A percentile compares a stretch with the other conserved stretches of the same genome.
These are phyloP conservation scores for Amylocystis lapponica DNA, from an alignment of 768 basidiomycete species.

Conservation along the genomic window DNA sequence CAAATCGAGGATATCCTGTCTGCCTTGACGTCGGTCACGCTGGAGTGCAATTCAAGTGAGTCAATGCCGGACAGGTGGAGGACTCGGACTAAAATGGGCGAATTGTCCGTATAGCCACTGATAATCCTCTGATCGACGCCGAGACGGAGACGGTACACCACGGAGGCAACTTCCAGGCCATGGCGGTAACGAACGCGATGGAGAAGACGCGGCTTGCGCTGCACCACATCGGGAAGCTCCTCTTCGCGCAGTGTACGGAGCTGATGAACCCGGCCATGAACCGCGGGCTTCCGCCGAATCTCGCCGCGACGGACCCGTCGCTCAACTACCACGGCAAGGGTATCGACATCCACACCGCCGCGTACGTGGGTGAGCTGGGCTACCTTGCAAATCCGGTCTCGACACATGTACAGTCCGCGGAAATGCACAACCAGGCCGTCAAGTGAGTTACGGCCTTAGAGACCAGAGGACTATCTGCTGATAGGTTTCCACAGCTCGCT, in stretches of 20 bases:
- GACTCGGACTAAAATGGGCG: background rate
- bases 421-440: conserved; percentile 91
- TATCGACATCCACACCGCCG: conserved; percentile 76
- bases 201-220: conserved; percentile 70
- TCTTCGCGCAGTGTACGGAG: conserved; percentile 56
- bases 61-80: conserved; percentile 6
- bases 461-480: conserved; percentile 4
- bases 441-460: conserved; percentile 47
- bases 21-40: conserved; percentile 56
- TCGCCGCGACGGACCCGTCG: conserved; percentile 75
- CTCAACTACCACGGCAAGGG: conserved; percentile 83
- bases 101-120: conserved; percentile 50
- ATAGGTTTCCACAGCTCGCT: conserved; percentile 53
- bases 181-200: conserved; percentile 82
- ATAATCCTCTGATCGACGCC: conserved; percentile 78
- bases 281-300: conserved; percentile 74
- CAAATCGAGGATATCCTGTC: conserved; percentile 75
- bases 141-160: conserved; percentile 64
- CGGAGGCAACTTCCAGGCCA: conserved; percentile 89
- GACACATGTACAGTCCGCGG: conserved; percentile 79
- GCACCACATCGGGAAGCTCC: conserved; percentile 45
- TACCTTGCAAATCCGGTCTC: conserved; percentile 80
- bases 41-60: conserved; percentile 81
- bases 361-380: conserved; percentile 79
- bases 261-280: conserved; percentile 79